These are phyloP conservation scores for Lophiostoma macrostomum DNA, from an alignment of 495 filamentous ascomycete species.

Conservation along the genomic window DNA sequence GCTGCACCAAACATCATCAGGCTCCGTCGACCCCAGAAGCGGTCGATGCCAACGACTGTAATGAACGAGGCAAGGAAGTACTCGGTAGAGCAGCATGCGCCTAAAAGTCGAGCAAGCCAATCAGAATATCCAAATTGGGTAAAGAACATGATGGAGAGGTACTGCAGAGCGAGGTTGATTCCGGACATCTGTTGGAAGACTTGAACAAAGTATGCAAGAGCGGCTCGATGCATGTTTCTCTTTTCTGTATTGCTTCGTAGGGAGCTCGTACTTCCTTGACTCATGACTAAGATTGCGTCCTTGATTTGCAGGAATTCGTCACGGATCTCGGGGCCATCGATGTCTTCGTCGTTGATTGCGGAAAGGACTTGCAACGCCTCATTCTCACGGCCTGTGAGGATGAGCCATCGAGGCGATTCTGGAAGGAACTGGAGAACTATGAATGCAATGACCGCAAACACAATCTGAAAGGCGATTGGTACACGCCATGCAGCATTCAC, in stretches of 20 bases:
- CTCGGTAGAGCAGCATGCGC: conserved; percentile 69
- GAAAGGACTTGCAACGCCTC: conserved; percentile 63
- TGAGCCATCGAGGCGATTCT: conserved; percentile 73
- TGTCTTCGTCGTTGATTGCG: conserved; percentile 54
- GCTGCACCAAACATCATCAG: conserved; percentile 71
- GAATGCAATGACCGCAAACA: conserved; percentile 62
- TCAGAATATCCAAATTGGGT: conserved; percentile 54
- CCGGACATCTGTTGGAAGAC: conserved; percentile 74
- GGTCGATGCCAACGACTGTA: conserved; percentile 68
- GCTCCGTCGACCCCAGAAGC: conserved; percentile 59
- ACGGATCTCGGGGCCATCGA: conserved; percentile 54
- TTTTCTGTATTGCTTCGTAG: conserved; percentile 70
- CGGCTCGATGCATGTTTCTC: conserved; percentile 67
- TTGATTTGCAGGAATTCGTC: conserved; percentile 70
- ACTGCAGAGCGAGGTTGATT: conserved; percentile 75
- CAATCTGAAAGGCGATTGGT: conserved; percentile 69
- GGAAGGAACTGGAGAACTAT: conserved; percentile 62
- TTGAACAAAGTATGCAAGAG: conserved; percentile 55
- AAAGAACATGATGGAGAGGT: conserved; percentile 63
- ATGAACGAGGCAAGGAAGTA: conserved; percentile 73
- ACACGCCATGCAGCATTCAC: conserved; percentile 69
- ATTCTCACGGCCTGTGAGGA: conserved; percentile 63
- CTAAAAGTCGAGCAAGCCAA: conserved; percentile 62
- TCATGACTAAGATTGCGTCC: conserved; percentile 69
- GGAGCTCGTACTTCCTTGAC: conserved; percentile 57